Evolutionary conservation across 345 rosid genomes (phyloP).

Genomic region (Aurinia saxatilis): DNA sequence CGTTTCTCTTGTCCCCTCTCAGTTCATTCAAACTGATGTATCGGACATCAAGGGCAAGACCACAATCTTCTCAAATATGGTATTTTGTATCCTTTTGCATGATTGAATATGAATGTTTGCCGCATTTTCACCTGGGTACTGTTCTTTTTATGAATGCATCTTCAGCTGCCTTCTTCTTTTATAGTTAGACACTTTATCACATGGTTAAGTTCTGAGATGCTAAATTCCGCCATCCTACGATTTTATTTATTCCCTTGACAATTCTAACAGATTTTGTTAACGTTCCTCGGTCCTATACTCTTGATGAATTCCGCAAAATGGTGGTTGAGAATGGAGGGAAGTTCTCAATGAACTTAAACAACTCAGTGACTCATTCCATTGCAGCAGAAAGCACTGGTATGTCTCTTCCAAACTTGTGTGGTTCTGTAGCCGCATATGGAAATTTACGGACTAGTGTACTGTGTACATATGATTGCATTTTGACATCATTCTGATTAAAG

Average conservation of each 20-base stretch:
- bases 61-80: conserved; percentile 64
- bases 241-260: conserved; percentile 39
- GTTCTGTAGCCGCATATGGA: no score
- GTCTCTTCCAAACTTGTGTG: conserved; percentile 22
- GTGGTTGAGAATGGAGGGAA: conserved; percentile 87
- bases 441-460: no score
- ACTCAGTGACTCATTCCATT: conserved; percentile 77
- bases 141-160: neutral
- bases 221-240: neutral
- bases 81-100: conserved; percentile 81
- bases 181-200: neutral
- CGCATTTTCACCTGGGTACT: neutral
- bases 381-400: conserved; percentile 93
- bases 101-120: neutral
- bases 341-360: conserved; percentile 92
- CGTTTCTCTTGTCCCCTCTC: conserved; percentile 65
- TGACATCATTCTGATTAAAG: neutral
- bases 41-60: conserved; percentile 75
- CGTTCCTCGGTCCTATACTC: conserved; percentile 50
- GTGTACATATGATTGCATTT: neutral
- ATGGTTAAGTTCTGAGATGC: conserved; percentile 8
- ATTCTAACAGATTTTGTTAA: conserved; percentile 61
- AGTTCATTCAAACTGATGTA: conserved; percentile 73
- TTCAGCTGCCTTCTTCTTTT: neutral
- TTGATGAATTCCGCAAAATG: conserved; percentile 77